phyloP scores from a whole-genome alignment of 495 filamentous ascomycete genomes.

The Penicillium bialowiezense region DNA sequence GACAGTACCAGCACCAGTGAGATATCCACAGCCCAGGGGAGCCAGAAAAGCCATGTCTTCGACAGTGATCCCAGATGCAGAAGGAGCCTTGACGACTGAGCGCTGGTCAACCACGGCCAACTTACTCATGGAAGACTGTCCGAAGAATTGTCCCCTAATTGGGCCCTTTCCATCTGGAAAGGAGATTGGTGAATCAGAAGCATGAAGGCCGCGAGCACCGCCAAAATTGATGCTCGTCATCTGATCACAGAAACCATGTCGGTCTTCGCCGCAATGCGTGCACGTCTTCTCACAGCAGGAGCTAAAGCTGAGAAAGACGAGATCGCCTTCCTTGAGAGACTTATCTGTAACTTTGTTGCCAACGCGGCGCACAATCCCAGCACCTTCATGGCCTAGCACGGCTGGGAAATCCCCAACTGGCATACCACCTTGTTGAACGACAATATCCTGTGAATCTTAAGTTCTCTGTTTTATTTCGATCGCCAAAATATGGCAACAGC shows the following conservation, averaged over 20 bases:
- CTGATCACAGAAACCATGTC: slow-evolving; percentile 26
- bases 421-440: slow-evolving; percentile 33
- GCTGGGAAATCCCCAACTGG: slow-evolving; percentile 33
- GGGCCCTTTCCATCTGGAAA: slow-evolving; percentile 20
- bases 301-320: slow-evolving; percentile 43
- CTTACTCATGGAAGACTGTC: slow-evolving; percentile 39
- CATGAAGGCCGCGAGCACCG: slow-evolving; percentile 19
- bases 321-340: slow-evolving; percentile 41
- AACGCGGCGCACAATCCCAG: slow-evolving; percentile 43
- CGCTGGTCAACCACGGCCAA: slow-evolving; percentile 32
- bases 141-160: slow-evolving; percentile 42
- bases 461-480: too few relatives aligned
- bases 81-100: slow-evolving; percentile 27
- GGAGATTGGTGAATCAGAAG: slow-evolving; percentile 16
- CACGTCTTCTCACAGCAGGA: slow-evolving; percentile 33
- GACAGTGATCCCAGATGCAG: not conserved
- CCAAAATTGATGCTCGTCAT: slow-evolving; percentile 40
- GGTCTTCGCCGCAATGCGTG: slow-evolving; percentile 16
- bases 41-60: slow-evolving; percentile 34
- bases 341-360: slow-evolving; percentile 40
- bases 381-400: slow-evolving; percentile 54
- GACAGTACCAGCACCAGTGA: slow-evolving; percentile 45
- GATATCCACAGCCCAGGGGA: slow-evolving; percentile 47
- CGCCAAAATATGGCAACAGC: not conserved
- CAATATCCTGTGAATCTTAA: slow-evolving; percentile 21